Evolutionary conservation across 1,139 yeast genomes (phyloP), one percentile per base, ranked within the genome.

Genomic region (Candida sojae): DNA sequence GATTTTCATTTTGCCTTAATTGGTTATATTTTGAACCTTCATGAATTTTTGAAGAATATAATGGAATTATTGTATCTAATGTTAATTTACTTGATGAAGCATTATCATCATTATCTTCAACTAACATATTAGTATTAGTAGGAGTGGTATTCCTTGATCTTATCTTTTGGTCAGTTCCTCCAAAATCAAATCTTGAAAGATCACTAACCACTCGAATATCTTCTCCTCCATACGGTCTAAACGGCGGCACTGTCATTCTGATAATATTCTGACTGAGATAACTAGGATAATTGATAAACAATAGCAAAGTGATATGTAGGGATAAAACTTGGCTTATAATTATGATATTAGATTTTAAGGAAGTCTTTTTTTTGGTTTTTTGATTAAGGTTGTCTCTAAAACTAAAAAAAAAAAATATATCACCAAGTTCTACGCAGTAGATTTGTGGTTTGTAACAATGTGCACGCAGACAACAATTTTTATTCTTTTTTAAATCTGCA

Each of bases 101-200:
- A 17, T 47, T 51, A 25, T 47, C 47, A n/a, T 57, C 55, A 9
- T 17, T 35, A 12, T 36, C 39, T 29, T 21, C 23, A 25, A 45
- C 51, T n/a, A 31, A 25, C 35, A 46, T 31, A 13, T 56, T 56
- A 21, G 57, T 42, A 13, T 63, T 58, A 11, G 68, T 58, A 2
- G 71, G 71, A 6, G 71, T 62, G 2, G 69, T 50, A 46, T 65
- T 63, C 49, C 70, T 51, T 5, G 71, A 64, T 46, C 70, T 52
- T 40, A 53, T 58, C 45, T 61, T 47, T 2, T 67, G 67, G n/a
- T 23, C 36, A 4, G 57, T 55, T 21, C 53, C 50, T 39, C 63
- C 67, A 46, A 54, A 62, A 40, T 66, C 68, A 47, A 67, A 67
- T 36, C 71, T 50, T n/a, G 72, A 66, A 21, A 60, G 51, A 50